Evolutionary conservation across 1,139 yeast genomes (phyloP).

Genomic region (Kluyveromyces sp.): DNA sequence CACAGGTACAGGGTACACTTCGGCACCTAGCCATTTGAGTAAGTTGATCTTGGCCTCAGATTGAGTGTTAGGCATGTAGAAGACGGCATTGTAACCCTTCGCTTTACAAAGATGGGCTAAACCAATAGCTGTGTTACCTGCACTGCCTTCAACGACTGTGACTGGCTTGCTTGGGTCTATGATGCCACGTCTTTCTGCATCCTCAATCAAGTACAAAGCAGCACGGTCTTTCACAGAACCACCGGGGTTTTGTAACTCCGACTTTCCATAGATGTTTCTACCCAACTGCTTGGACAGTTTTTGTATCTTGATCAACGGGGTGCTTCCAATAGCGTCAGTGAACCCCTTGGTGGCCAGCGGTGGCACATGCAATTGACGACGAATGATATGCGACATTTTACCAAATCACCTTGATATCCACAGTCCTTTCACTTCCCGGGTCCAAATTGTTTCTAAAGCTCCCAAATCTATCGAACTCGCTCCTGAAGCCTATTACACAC

Average conservation of each 20-base stretch:
- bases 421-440: too few species aligned
- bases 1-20: conserved; percentile 86
- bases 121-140: conserved; percentile 86
- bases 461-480: too few species aligned
- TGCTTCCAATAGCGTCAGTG: conserved; percentile 77
- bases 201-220: conserved; percentile 67
- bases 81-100: conserved; percentile 74
- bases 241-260: conserved; percentile 92
- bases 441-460: too few species aligned
- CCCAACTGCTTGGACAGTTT: conserved; percentile 55
- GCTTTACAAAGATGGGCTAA: conserved; percentile 82
- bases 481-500: too few species aligned
- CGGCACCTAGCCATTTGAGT: conserved; percentile 69
- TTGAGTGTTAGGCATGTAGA: conserved; percentile 87
- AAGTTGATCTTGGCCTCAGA: conserved; percentile 71
- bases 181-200: conserved; percentile 68
- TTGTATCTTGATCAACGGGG: conserved; percentile 68
- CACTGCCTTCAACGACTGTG: conserved; percentile 64
- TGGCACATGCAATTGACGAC: conserved; percentile 32
- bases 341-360: conserved; percentile 56
- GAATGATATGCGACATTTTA: conserved; percentile 1
- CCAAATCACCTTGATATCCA: too few species aligned
- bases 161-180: conserved; percentile 37
- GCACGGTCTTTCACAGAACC: conserved; percentile 93
- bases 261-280: conserved; percentile 78